Percentiles rank a stretch among this genome's conserved stretches.
Conservation (phyloP, 805 yeast genomes). For the Isabelozyma heimii region DNA sequence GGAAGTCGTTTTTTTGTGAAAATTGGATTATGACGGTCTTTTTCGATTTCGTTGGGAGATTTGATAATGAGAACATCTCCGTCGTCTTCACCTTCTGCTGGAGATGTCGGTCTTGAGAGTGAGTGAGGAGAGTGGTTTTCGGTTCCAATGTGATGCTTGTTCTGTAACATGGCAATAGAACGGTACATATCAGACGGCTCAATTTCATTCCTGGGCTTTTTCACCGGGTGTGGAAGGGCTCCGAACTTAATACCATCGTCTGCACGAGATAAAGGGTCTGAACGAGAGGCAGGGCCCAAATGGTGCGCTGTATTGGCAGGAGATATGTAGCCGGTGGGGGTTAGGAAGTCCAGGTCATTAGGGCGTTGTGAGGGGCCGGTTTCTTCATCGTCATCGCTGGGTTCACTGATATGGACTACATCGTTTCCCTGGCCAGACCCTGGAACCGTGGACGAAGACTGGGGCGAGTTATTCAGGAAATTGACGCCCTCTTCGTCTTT, state of each 20-base stretch:
- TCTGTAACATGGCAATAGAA: constrained; percentile 79
- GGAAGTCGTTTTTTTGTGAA: constrained; percentile 24
- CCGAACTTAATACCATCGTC: constrained; percentile 54
- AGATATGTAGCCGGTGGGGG: background rate
- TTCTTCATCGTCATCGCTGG: constrained; percentile 34
- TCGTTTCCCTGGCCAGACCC: background rate
- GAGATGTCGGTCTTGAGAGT: background rate
- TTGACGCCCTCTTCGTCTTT: constrained; percentile 7
- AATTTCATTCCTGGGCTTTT: constrained; percentile 36
- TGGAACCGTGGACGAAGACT: constrained; percentile 9
- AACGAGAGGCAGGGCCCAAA: background rate
- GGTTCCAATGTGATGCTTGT: constrained; percentile 35
- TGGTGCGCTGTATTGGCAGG: background rate
- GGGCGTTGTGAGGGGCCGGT: too few species aligned
- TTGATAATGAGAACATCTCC: constrained; percentile 74
- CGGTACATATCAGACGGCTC: constrained; percentile 82
- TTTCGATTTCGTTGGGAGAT: constrained; percentile 73
- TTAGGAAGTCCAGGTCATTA: too few species aligned
- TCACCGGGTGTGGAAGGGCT: constrained; percentile 53
- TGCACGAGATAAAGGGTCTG: background rate
- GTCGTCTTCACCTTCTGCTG: constrained; percentile 20
- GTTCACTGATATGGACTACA: constrained; percentile 38
- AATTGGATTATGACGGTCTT: constrained; percentile 31
- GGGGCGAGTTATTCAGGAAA: constrained; percentile 5
- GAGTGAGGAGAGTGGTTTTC: background rate